Evolutionary conservation across 306 rosid species (phyloP), one percentile per base, ranked within the genome.

Genomic region (Dalbergia cultrata): DNA sequence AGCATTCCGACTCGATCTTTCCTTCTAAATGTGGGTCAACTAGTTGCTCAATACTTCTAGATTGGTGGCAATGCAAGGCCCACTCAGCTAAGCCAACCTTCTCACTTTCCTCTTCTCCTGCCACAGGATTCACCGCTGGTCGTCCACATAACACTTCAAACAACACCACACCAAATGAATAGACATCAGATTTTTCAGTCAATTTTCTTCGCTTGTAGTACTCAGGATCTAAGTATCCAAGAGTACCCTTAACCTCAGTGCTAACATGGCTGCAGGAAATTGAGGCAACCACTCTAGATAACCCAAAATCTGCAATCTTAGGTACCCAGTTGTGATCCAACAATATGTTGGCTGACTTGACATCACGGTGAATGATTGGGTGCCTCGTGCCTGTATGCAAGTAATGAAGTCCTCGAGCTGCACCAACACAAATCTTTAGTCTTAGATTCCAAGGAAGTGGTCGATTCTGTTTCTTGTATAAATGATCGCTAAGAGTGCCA

Each of bases 101-200:
- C 72, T 78, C 84, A 39, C 13, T 74, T 35, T 82, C 80, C 54
- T 85, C 84, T 58, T 82, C 87, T 1, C 19, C 70, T 57, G 69
- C 86, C 3, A n/a, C 18, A 9, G 65, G 77, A 11, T 85, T 26
- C 18, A 86, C 64, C 5, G 90, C 88, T 0, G 89, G 81, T 52
- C 90, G 82, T 10, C 81, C 87, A 26, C 90, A 49, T 0, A 92
- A 26, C 4, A 88, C 87, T 67, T 92, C 95, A 13, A 86, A 89
- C 47, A 92, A 31, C 10, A 92, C 90, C 17, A 92, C 90, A 0
- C 97, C 93, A 59, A 87, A 89, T 9, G 93, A 89, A 70, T 87
- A 89, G 4, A 92, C 92, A 47, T 92, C 92, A 5, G 90, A 83
- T 69, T 87, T 92, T 43, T 83, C 86, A 0, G 87, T 89, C 21